Base-by-base conservation (phyloP, 495 filamentous ascomycete species). In the Penicillium canescens region DNA sequence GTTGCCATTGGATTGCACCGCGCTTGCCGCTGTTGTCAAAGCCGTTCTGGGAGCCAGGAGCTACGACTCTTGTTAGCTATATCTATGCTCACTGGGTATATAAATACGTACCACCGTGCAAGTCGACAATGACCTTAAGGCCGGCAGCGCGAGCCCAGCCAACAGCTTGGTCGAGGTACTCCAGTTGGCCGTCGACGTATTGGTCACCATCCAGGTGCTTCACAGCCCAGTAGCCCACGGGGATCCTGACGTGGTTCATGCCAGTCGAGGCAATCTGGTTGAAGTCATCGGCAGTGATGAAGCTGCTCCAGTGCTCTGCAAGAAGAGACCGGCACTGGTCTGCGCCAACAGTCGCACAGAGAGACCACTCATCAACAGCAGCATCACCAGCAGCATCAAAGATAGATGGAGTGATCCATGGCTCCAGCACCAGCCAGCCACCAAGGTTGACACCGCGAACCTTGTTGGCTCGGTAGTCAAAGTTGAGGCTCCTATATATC, bases 21-120 rank as follows among this genome's bases (percentile, higher is more conserved):
- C 80, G 79, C 47, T 75, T 74, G 8, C 88, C 89, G 40, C 78
- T 83, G 67, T 92, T 91, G 65, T 91, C 90, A 66, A 90, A 91
- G 14, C 89, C 89, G 58, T 93, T 93, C 63, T 93, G 89, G 21
- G 83, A 88, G 9, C 86, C 88, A 18, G 89, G 89, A 16, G 82
- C 87, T 80, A 53, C 31, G 6, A 16, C n/a, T 14, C 14, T 53
- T n/a, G 42, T 73, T 63, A 52, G 65, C 59, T 6, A 62, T 12
- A 10, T 2, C 7, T 18, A 3, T 14, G n/a, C 31, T 12, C 31
- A n/a, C 21, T 16, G 6, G 13, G n/a, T 13, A 11, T 18, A 6
- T 9, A 2, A 34, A 44, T 13, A 69, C 79, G 61, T 67, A 85
- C 83, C 84, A 51, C 87, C 87, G 57, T 90, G 86, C 35, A 89